Evolutionary conservation across 208 protist genomes (phyloP).

Genomic region (Wallacemonas sp.): DNA sequence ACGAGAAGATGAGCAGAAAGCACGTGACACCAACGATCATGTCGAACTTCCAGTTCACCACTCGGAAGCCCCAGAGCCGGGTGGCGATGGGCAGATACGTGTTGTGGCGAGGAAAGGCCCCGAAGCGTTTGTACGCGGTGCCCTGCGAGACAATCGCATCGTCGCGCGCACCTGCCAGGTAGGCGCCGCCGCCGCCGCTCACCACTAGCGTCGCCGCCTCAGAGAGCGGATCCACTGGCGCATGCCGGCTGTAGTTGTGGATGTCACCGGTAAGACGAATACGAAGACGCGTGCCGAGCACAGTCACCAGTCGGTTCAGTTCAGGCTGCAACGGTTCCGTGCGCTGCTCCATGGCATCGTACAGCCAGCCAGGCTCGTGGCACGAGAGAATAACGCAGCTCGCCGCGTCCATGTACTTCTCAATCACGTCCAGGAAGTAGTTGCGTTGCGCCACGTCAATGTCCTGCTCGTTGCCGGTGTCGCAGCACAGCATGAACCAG

Average conservation of each 20-base stretch:
- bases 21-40: slow-evolving; percentile 66
- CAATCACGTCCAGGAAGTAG: slow-evolving; percentile 77
- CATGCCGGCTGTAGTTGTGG: slow-evolving; percentile 86
- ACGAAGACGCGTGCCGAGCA: slow-evolving; percentile 65
- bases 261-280: slow-evolving; percentile 79
- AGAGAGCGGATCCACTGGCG: slow-evolving; percentile 40
- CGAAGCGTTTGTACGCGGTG: slow-evolving; percentile 48
- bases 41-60: slow-evolving; percentile 89
- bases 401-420: slow-evolving; percentile 65
- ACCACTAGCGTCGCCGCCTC: slow-evolving; percentile 72
- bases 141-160: slow-evolving; percentile 60
- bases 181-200: slow-evolving; percentile 82
- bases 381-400: slow-evolving; percentile 67
- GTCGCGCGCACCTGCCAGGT: slow-evolving; percentile 68
- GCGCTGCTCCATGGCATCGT: slow-evolving; percentile 53
- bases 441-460: slow-evolving; percentile 81
- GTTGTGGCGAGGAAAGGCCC: slow-evolving; percentile 59
- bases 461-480: slow-evolving; percentile 73
- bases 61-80: slow-evolving; percentile 65
- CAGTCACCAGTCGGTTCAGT: slow-evolving; percentile 42
- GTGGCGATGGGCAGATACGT: slow-evolving; percentile 61
- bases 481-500: slow-evolving; percentile 85
- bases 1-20: slow-evolving; percentile 60
- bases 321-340: slow-evolving; percentile 47
- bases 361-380: slow-evolving; percentile 80